A percentile compares a stretch with the other conserved stretches of the same genome.
Evolutionary conservation across 306 rosid species (phyloP).

Genomic region (Erythrophleum fordii): DNA sequence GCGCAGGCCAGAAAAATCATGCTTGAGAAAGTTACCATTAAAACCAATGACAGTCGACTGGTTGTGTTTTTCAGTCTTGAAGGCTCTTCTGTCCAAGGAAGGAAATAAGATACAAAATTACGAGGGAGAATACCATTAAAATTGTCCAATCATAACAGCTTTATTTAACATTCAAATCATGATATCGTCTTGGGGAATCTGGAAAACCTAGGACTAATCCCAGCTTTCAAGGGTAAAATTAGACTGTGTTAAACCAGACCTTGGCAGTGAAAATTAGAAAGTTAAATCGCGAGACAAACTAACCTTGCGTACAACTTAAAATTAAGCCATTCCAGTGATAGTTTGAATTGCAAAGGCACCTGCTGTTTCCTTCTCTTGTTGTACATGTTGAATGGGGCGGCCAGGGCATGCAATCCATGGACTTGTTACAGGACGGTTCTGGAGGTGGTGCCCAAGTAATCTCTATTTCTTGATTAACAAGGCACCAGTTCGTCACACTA

Average conservation of each 20-base stretch:
- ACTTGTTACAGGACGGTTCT: conserved; percentile 37
- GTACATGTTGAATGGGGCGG: conserved; percentile 51
- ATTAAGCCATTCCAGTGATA: conserved; percentile 38
- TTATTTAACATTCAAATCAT: too few relatives aligned
- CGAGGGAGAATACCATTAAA: too few relatives aligned
- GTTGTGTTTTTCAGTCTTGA: not conserved
- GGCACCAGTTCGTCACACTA: not conserved
- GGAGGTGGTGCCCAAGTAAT: conserved; percentile 41
- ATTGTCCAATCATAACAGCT: too few relatives aligned
- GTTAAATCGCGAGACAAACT: not conserved
- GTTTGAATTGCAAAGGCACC: conserved; percentile 38
- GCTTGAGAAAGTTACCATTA: not conserved
- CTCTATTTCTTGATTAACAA: not conserved
- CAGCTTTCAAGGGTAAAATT: too few relatives aligned
- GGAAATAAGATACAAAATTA: not conserved
- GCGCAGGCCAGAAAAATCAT: not conserved
- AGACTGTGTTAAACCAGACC: too few relatives aligned
- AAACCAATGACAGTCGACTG: not conserved
- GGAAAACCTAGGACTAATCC: too few relatives aligned
- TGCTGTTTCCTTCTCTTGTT: conserved; percentile 6
- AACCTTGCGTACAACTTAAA: conserved; percentile 35
- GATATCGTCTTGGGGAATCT: too few relatives aligned
- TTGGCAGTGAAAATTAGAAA: not conserved
- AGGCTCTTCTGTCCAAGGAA: conserved; percentile 14
- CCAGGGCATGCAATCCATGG: conserved; percentile 38